Evolutionary conservation across 2,329 filamentous ascomycete genomes (phyloP).

Genomic region (Pseudocercospora eumusae): DNA sequence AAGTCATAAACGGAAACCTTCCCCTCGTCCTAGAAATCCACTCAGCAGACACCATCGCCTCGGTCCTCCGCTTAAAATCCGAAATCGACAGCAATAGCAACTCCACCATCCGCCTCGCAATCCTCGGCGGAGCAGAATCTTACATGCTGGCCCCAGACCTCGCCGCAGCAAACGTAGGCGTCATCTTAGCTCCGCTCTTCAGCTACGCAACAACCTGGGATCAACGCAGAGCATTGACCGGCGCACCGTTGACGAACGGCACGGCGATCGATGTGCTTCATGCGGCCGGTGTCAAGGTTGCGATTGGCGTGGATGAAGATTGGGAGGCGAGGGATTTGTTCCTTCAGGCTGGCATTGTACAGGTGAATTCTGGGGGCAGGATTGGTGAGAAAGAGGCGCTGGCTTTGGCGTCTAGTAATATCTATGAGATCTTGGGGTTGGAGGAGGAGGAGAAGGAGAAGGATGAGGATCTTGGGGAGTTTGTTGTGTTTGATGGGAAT

Average conservation of each 20-base stretch:
- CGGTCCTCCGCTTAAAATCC: slow-evolving; percentile 60
- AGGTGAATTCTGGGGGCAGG: slow-evolving; percentile 58
- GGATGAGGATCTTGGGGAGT: slow-evolving; percentile 46
- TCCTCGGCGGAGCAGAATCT: slow-evolving; percentile 65
- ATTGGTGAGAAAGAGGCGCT: slow-evolving; percentile 59
- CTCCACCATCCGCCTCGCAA: slow-evolving; percentile 52
- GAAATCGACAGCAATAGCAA: slow-evolving; percentile 52
- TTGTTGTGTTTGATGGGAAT: slow-evolving; percentile 64
- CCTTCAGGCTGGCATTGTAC: slow-evolving; percentile 61
- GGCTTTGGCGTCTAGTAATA: slow-evolving; percentile 58
- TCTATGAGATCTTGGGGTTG: slow-evolving; percentile 60
- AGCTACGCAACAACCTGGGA: slow-evolving; percentile 61
- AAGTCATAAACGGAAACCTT: slow-evolving; percentile 57
- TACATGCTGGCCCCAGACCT: slow-evolving; percentile 61
- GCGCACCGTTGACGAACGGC: slow-evolving; percentile 66
- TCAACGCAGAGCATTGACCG: slow-evolving; percentile 61
- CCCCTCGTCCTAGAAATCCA: slow-evolving; percentile 62
- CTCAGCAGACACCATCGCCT: slow-evolving; percentile 64
- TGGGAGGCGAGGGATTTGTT: slow-evolving; percentile 63
- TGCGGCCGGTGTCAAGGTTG: slow-evolving; percentile 60
- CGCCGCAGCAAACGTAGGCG: slow-evolving; percentile 57
- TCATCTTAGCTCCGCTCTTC: slow-evolving; percentile 62
- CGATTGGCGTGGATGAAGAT: slow-evolving; percentile 62
- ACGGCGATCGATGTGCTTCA: slow-evolving; percentile 61
- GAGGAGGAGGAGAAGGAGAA: slow-evolving; percentile 27